Base-by-base conservation (phyloP, 306 rosid species). In the Phaseolus lunatus region DNA sequence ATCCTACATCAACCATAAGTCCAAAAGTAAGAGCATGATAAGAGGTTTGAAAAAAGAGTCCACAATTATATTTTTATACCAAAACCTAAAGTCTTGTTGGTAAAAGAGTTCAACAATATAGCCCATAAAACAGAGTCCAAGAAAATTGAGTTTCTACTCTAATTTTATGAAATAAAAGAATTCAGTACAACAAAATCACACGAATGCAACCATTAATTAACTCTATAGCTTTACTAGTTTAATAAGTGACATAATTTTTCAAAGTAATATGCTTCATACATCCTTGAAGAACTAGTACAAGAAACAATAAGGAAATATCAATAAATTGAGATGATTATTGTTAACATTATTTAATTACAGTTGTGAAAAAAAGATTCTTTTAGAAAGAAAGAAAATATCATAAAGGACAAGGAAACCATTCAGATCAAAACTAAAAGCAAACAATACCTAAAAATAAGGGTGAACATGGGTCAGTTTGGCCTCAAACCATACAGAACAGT, bases 11-110 rank as follows among this genome's bases (percentile, higher is more conserved):
- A 59, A 83, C 35, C 35, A 64, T 39, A 68, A 64, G 56, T 52
- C 15, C 18, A 62, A 33, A 67, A 64, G 52, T 70, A 66, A 73
- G 56, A 76, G 76, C 54, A 74, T 47, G 31, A 59, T 26, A 49
- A 22, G 11, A 75, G 47, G 58, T 74, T 76, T 82, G 57, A 20
- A 77, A 81, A 70, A 57, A 67, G 48, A 76, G 56, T 24, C 64
- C 26, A 52, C 7, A 24, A 44, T 47, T 56, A 22, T 47, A 37
- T 16, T 9, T 29, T 63, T 47, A 22, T 5, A 35, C 65, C 72
- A 24, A 44, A 31, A 80, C 24, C 49, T 19, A 75, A 54, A 49
- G 63, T 27, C 52, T 39, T 39, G 47, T 20, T 54, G 11, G 39
- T 49, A 37, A 44, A 67, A 80, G 50, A 43, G 16, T 71, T 31